phyloP scores from a whole-genome alignment of 371 early-diverging fungal species.

The Mortierella sp. region DNA sequence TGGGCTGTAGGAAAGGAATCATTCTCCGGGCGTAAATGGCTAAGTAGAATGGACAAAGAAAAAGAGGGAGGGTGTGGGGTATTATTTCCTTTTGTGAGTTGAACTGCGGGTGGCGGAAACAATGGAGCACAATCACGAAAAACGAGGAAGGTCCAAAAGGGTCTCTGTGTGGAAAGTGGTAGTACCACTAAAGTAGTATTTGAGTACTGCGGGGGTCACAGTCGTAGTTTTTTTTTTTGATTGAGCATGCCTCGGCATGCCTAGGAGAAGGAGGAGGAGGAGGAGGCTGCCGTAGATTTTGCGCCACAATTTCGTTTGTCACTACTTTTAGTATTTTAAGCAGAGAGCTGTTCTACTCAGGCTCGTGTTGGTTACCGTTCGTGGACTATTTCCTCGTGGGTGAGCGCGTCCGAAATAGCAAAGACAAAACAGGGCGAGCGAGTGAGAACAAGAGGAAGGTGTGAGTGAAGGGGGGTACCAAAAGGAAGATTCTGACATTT shows the following conservation, averaged over 20 bases:
- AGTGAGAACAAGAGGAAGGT: too few relatives aligned
- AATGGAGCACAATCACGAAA: neutral
- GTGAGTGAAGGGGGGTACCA: neutral
- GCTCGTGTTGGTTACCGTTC: neutral
- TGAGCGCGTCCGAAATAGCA: too few relatives aligned
- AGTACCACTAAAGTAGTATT: neutral
- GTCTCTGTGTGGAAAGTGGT: neutral
- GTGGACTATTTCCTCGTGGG: neutral
- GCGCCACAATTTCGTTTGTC: neutral
- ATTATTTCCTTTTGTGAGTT: constrained; percentile 3
- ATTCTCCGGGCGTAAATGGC: neutral
- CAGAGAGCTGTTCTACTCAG: neutral
- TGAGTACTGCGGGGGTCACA: neutral
- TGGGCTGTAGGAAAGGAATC: neutral
- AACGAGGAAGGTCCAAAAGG: neutral
- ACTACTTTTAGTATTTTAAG: neutral
- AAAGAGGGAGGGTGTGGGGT: neutral
- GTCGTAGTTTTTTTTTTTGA: neutral
- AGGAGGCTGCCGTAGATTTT: neutral
- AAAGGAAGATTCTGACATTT: constrained; percentile 13
- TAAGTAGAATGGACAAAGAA: neutral
- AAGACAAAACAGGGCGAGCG: too few relatives aligned
- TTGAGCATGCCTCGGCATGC: too few relatives aligned
- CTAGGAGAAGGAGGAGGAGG: neutral
- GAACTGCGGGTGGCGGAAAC: neutral